Evolutionary conservation across 345 rosid genomes (phyloP).

Genomic region (Eucalyptus cloeziana): DNA sequence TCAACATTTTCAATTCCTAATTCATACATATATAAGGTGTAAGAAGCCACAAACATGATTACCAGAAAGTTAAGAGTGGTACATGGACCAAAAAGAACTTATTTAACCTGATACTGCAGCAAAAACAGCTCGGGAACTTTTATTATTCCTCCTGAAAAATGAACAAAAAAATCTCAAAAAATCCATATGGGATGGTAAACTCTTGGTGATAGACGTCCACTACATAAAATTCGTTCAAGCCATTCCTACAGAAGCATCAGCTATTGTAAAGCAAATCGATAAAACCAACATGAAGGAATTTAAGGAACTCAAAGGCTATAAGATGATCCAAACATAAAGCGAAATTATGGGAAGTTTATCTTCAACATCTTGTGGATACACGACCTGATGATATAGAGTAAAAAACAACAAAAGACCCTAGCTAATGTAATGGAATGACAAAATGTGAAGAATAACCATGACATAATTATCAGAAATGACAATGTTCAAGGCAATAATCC

Average conservation of each 20-base stretch:
- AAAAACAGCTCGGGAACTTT: slow-evolving; percentile 6
- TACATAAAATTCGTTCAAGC: background rate
- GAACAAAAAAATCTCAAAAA: background rate
- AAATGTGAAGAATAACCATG: background rate
- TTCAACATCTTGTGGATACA: background rate
- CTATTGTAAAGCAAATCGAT: background rate
- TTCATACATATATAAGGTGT: background rate
- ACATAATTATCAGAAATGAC: background rate
- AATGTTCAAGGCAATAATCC: background rate
- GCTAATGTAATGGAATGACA: background rate
- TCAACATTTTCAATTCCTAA: slow-evolving; percentile 31
- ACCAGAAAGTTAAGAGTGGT: background rate
- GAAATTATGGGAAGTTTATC: background rate
- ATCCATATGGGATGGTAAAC: background rate
- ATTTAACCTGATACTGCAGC: slow-evolving; percentile 42
- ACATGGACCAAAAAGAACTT: background rate
- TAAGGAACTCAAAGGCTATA: background rate
- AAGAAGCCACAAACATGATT: background rate
- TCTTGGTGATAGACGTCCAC: background rate
- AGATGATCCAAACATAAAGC: background rate
- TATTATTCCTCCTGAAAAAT: slow-evolving; percentile 21
- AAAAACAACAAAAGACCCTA: background rate
- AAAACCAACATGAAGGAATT: background rate
- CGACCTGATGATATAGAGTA: background rate
- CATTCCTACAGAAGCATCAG: background rate